phyloP scores from a whole-genome alignment of 805 yeast genomes.

The Maudiozyma saulgeensis region DNA sequence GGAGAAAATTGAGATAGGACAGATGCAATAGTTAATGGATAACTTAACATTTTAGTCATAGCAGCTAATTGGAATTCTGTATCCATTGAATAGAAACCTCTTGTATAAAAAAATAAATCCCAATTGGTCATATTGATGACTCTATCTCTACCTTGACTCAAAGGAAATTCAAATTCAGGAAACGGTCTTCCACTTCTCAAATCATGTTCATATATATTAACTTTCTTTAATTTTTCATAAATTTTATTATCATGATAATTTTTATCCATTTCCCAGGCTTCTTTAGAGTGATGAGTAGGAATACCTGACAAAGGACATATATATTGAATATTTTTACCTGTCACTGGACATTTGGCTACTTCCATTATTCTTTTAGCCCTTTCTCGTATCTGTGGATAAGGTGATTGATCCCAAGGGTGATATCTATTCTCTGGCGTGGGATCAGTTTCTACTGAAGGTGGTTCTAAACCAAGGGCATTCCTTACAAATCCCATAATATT shows the following conservation, averaged over 20 bases:
- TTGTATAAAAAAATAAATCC: slow-evolving; percentile 89
- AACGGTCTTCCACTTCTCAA: slow-evolving; percentile 86
- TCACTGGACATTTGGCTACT: slow-evolving; percentile 84
- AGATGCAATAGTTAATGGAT: slow-evolving; percentile 84
- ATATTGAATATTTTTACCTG: slow-evolving; percentile 65
- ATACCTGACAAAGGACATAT: slow-evolving; percentile 93
- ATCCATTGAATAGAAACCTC: slow-evolving; percentile 92
- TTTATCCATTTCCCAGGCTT: slow-evolving; percentile 78
- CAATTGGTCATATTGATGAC: slow-evolving; percentile 70
- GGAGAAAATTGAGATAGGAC: slow-evolving; percentile 80
- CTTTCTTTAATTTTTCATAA: slow-evolving; percentile 72
- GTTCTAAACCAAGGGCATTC: slow-evolving; percentile 48
- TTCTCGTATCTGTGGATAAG: slow-evolving; percentile 75
- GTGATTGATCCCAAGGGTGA: slow-evolving; percentile 88
- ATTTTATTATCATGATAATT: slow-evolving; percentile 59
- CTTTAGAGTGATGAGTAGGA: slow-evolving; percentile 86
- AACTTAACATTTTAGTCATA: slow-evolving; percentile 86
- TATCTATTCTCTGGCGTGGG: slow-evolving; percentile 68
- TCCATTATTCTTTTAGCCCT: slow-evolving; percentile 88
- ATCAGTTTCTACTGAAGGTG: slow-evolving; percentile 52
- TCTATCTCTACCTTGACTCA: slow-evolving; percentile 63
- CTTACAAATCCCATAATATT: slow-evolving; percentile 32
- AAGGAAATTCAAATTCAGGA: slow-evolving; percentile 93
- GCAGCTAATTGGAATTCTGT: slow-evolving; percentile 94
- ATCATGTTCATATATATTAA: slow-evolving; percentile 90